phyloP scores from a whole-genome alignment of 2,329 filamentous ascomycete genomes.

The Penicillium sp. region DNA sequence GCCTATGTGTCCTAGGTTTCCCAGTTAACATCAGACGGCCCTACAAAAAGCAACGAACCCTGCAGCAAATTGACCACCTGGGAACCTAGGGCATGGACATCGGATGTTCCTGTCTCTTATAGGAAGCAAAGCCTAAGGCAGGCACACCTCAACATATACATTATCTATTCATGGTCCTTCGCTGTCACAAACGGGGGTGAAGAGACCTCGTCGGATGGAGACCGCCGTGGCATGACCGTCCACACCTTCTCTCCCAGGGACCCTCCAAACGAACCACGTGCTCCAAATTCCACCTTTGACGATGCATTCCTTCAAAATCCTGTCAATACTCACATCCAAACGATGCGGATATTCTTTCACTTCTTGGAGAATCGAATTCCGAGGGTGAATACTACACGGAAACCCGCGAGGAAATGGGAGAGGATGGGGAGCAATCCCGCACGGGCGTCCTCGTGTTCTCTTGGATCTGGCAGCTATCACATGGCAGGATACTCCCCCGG shows the following conservation, averaged over 20 bases:
- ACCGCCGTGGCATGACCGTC: background rate
- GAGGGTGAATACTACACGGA: background rate
- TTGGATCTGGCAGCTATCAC: no score
- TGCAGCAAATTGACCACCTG: no score
- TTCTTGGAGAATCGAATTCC: background rate
- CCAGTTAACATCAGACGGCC: no score
- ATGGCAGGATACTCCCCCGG: no score
- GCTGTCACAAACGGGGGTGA: background rate
- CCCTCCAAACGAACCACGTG: background rate
- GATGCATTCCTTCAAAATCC: background rate
- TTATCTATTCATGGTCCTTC: background rate
- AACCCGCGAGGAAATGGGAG: background rate
- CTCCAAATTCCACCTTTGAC: no score
- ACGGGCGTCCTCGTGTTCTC: no score
- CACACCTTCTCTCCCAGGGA: background rate
- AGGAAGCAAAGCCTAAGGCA: no score
- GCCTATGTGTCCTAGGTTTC: no score
- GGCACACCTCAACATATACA: no score
- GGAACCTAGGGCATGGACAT: no score
- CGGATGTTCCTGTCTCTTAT: no score
- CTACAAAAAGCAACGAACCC: no score
- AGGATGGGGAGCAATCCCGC: background rate
- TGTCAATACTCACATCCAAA: background rate
- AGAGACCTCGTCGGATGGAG: background rate
- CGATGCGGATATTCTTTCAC: background rate